Evolutionary conservation across 495 filamentous ascomycete genomes (phyloP).

Genomic region (Tetracladium setigerum): DNA sequence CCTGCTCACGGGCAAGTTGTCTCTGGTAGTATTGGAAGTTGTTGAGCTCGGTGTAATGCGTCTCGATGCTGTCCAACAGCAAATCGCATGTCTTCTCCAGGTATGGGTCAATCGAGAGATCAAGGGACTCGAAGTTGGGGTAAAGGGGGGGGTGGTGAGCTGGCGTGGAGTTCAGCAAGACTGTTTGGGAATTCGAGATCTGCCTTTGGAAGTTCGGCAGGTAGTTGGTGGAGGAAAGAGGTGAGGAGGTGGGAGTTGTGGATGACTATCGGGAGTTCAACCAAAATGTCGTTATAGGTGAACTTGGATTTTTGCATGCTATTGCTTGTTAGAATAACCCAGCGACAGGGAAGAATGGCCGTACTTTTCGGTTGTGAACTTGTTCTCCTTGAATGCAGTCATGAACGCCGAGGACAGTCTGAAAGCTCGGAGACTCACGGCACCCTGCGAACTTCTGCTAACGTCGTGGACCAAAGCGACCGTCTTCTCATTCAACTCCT

Average conservation of each 20-base stretch:
- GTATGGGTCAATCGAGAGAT: constrained; percentile 93
- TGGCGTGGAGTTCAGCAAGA: constrained; percentile 58
- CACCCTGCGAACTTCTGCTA: constrained; percentile 85
- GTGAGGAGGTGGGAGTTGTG: constrained; percentile 98
- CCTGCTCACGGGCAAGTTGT: constrained; percentile 88
- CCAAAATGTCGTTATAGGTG: constrained; percentile 87
- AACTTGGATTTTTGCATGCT: constrained; percentile 88
- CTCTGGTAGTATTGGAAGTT: constrained; percentile 98
- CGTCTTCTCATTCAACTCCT: constrained; percentile 82
- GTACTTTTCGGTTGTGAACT: constrained; percentile 93
- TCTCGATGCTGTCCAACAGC: constrained; percentile 91
- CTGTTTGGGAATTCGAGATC: constrained; percentile 66
- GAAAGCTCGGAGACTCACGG: constrained; percentile 84
- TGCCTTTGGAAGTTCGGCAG: constrained; percentile 40
- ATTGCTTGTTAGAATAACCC: constrained; percentile 25
- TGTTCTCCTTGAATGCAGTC: constrained; percentile 86
- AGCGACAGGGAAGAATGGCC: constrained; percentile 16
- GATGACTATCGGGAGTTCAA: constrained; percentile 84
- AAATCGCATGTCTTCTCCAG: constrained; percentile 98
- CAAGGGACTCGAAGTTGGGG: constrained; percentile 80
- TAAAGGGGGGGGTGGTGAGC: constrained; percentile 52
- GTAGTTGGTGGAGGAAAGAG: constrained; percentile 84
- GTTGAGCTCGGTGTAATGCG: constrained; percentile 96
- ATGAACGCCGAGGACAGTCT: constrained; percentile 83
- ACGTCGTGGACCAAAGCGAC: constrained; percentile 95